A percentile compares a stretch with the other conserved stretches of the same genome.
Evolutionary conservation across 352 stramenopile genomes (phyloP).

Genomic region (Pythium pectinolyticum): DNA sequence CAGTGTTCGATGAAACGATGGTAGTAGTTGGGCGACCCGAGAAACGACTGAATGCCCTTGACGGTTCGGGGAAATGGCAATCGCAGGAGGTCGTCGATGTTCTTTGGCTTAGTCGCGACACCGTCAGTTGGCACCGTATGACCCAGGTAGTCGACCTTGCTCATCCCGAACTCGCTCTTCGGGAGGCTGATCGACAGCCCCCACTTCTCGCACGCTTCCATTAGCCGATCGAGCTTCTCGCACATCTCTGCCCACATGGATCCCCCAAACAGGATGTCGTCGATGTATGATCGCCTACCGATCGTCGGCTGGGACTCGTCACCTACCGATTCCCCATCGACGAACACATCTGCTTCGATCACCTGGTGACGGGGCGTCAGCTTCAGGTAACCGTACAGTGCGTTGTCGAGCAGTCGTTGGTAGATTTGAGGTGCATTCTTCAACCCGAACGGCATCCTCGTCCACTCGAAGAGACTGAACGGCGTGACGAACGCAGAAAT

Average conservation of each 20-base stretch:
- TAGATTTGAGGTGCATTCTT: conserved; percentile 26
- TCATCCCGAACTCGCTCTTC: conserved; percentile 23
- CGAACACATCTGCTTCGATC: conserved; percentile 13
- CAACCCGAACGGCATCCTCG: conserved; percentile 7
- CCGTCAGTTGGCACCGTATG: conserved; percentile 7
- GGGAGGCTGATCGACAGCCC: conserved; percentile 25
- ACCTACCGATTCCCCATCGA: conserved; percentile 1
- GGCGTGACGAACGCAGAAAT: conserved; percentile 17
- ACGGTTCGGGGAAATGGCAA: conserved; percentile 13
- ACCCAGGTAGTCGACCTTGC: conserved; percentile 20
- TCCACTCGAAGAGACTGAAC: conserved; percentile 18
- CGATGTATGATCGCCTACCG: conserved; percentile 27
- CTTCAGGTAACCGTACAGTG: neutral
- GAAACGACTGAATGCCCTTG: conserved; percentile 24
- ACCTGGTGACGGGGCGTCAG: conserved; percentile 13
- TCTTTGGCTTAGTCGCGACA: conserved; percentile 22
- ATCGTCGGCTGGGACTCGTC: neutral
- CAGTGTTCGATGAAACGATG: conserved; percentile 8
- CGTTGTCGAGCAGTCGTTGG: conserved; percentile 19
- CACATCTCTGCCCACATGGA: conserved; percentile 14
- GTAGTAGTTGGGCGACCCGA: conserved; percentile 27
- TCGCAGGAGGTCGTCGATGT: conserved; percentile 6
- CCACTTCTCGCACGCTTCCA: conserved; percentile 20
- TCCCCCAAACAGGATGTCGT: conserved; percentile 26
- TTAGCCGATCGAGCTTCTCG: conserved; percentile 9